Percentiles rank a stretch among this genome's conserved stretches.
Conservation (phyloP, 306 rosid genomes). For the Pachyrhizus erosus region DNA sequence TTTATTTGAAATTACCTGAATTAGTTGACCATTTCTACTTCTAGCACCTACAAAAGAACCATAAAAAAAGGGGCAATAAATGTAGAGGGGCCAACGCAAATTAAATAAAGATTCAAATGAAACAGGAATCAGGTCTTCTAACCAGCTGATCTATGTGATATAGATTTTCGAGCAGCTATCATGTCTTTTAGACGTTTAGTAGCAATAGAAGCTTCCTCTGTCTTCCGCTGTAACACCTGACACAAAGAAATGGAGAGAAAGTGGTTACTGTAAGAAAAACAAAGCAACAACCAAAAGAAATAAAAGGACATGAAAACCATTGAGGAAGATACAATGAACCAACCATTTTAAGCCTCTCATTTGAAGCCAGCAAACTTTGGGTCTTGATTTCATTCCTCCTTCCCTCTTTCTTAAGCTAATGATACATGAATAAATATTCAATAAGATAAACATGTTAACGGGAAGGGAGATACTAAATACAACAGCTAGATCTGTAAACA, state of each 20-base stretch:
- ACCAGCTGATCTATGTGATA: slow-evolving; percentile 63
- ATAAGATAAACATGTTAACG: slow-evolving; percentile 7
- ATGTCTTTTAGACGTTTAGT: slow-evolving; percentile 69
- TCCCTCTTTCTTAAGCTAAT: slow-evolving; percentile 80
- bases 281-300: neutral
- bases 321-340: slow-evolving; percentile 8
- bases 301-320: neutral
- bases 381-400: slow-evolving; percentile 67
- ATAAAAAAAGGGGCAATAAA: slow-evolving; percentile 27
- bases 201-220: slow-evolving; percentile 77
- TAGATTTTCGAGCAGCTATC: slow-evolving; percentile 71
- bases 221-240: slow-evolving; percentile 93
- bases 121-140: slow-evolving; percentile 25
- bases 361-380: slow-evolving; percentile 69
- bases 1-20: slow-evolving; percentile 64
- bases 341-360: slow-evolving; percentile 80
- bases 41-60: slow-evolving; percentile 62
- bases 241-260: slow-evolving; percentile 35
- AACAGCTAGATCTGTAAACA: slow-evolving; percentile 1
- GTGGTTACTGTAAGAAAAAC: slow-evolving; percentile 15
- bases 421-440: slow-evolving; percentile 40
- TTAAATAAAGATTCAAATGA: slow-evolving; percentile 24
- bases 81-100: neutral
- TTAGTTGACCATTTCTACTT: slow-evolving; percentile 49
- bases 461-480: slow-evolving; percentile 18